Evolutionary conservation across 1,284 basidiomycete genomes (phyloP), one percentile per base, ranked within the genome.

Genomic region (Sporisorium exsertum): DNA sequence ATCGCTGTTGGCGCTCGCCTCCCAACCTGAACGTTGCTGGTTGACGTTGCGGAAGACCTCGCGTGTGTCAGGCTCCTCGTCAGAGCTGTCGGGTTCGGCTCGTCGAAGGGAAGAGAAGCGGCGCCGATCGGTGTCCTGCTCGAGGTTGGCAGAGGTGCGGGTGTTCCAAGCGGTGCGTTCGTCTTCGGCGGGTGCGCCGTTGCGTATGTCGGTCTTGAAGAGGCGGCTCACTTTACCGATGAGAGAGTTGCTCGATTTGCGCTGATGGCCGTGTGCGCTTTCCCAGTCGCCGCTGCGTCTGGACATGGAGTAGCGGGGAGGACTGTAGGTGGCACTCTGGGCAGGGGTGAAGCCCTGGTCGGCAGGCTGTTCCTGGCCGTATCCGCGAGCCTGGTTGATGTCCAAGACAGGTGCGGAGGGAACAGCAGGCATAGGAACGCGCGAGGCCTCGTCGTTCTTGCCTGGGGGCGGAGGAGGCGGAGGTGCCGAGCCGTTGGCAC

Each of bases 141-240:
- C 57, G 37, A 60, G 57, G 37, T 68, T 70, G 52, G 15, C 58
- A n/a, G 57, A 29, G 22, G 67, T 77, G 45, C 78, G 73, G 10
- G 80, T 79, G 47, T 74, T 70, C 70, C 72, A 76, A 18, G 58
- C 66, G 6, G 58, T 20, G 15, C 64, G 33, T 15, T 67, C 61
- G 16, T 64, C 51, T 13, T 61, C 54, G 24, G 46, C 33, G 27
- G 53, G 26, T n/a, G 47, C 12, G 8, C 52, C 61, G 43, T 64
- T 73, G 46, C 65, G 67, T 13, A 83, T 52, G 35, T 85, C 83
- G 49, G 81, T 76, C 73, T 80, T 81, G 81, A 85, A 85, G 57
- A 85, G 80, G 32, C 76, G 76, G 59, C 80, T 77, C 42, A 85
- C 57, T 26, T 78, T 75, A 51, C 81, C 78, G 24, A 85, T 77